Evolutionary conservation across 108 stramenopile genomes (phyloP).

Genomic region (Skeletonema potamos): DNA sequence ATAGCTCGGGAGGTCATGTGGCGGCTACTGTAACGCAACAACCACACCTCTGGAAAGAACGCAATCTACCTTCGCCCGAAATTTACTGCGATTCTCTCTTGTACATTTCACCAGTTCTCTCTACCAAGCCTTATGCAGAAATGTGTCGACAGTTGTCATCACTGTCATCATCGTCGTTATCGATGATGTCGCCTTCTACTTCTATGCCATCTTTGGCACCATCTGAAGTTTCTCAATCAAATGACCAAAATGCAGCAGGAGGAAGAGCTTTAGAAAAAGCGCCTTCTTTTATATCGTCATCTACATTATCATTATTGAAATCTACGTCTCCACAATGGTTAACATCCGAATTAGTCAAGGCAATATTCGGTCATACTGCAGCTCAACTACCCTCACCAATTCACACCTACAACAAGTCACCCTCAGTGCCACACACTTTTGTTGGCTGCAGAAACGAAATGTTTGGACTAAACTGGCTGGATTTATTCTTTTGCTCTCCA

Average conservation of each 20-base stretch:
- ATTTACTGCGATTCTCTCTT: conserved; percentile 33
- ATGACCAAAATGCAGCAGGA: neutral
- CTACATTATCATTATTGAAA: neutral
- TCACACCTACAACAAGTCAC: conserved; percentile 22
- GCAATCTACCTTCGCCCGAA: conserved; percentile 30
- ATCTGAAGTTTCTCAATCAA: neutral
- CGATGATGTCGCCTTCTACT: neutral
- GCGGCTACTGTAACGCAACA: conserved; percentile 51
- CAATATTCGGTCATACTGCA: conserved; percentile 29
- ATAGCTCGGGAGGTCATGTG: conserved; percentile 68
- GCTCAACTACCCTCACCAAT: conserved; percentile 50
- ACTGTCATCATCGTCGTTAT: conserved; percentile 3
- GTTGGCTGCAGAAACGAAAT: conserved; percentile 59
- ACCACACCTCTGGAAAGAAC: conserved; percentile 25
- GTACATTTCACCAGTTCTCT: conserved; percentile 48
- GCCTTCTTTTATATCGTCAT: neutral
- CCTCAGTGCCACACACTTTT: conserved; percentile 41
- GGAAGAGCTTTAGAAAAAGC: neutral
- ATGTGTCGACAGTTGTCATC: conserved; percentile 4
- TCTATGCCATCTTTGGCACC: conserved; percentile 16
- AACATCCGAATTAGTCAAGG: conserved; percentile 29
- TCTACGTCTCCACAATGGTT: conserved; percentile 23
- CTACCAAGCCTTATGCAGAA: conserved; percentile 27
- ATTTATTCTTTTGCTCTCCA: conserved; percentile 55
- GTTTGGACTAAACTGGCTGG: conserved; percentile 54